These are phyloP conservation scores for Teunomyces lycoperdinae DNA, from an alignment of 805 yeast genomes.

Conservation along the genomic window DNA sequence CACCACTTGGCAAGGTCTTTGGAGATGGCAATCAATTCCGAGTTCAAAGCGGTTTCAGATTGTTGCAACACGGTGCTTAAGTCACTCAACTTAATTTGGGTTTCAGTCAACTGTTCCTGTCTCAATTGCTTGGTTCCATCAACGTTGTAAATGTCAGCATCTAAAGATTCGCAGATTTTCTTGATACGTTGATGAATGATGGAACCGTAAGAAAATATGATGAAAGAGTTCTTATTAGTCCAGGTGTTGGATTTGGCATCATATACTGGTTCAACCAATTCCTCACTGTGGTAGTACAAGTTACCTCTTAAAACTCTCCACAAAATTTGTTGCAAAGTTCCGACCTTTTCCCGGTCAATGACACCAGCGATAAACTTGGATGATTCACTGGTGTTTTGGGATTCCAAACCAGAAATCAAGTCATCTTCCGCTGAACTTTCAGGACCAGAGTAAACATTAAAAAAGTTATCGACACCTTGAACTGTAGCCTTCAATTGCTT, in stretches of 20 bases:
- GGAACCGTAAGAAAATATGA: conserved; percentile 89
- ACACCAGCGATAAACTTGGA: conserved; percentile 72
- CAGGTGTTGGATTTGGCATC: conserved; percentile 56
- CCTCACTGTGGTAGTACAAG: conserved; percentile 70
- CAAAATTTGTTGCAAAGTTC: conserved; percentile 71
- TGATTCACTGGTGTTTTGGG: conserved; percentile 24
- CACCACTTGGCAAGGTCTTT: conserved; percentile 76
- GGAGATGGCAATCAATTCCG: conserved; percentile 79
- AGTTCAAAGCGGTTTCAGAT: conserved; percentile 61
- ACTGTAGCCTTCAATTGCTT: conserved; percentile 63
- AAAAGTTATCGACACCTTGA: conserved; percentile 36
- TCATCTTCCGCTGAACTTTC: conserved; percentile 28
- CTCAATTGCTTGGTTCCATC: conserved; percentile 36
- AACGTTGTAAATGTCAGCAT: conserved; percentile 70
- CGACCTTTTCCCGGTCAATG: conserved; percentile 66
- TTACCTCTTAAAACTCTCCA: conserved; percentile 96
- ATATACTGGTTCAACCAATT: conserved; percentile 64
- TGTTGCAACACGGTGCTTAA: conserved; percentile 34
- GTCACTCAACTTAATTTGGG: conserved; percentile 29
- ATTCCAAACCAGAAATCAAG: conserved; percentile 33
- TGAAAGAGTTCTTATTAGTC: conserved; percentile 76
- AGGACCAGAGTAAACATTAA: conserved; percentile 20
- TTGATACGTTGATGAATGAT: conserved; percentile 67
- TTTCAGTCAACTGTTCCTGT: conserved; percentile 26
- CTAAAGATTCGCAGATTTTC: conserved; percentile 86